A percentile compares a stretch with the other conserved stretches of the same genome.
phyloP scores from a whole-genome alignment of 495 filamentous ascomycete genomes.

The Penicillium longicatenatum region DNA sequence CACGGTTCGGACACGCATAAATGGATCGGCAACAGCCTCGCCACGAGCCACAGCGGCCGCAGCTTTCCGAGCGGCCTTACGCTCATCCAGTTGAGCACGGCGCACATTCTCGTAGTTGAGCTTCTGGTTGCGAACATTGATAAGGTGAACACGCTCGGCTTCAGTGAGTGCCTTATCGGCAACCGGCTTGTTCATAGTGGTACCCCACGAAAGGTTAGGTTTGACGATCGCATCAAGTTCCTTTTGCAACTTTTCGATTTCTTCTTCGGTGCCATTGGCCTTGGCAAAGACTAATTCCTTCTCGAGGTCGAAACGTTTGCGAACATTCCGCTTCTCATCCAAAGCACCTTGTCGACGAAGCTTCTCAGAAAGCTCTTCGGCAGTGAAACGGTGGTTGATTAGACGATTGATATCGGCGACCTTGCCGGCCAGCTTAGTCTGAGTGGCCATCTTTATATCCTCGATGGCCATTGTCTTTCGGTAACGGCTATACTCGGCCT shows the following conservation, averaged over 20 bases:
- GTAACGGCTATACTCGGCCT: conserved; percentile 84
- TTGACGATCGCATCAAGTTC: conserved; percentile 68
- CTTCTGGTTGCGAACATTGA: conserved; percentile 78
- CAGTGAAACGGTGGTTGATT: conserved; percentile 75
- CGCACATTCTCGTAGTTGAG: conserved; percentile 80
- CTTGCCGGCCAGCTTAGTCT: conserved; percentile 64
- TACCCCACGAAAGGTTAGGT: conserved; percentile 70
- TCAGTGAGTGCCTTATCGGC: conserved; percentile 48
- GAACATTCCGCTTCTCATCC: conserved; percentile 59
- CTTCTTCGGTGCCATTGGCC: conserved; percentile 60
- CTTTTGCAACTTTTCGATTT: conserved; percentile 60
- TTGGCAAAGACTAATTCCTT: conserved; percentile 66
- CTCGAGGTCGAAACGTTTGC: conserved; percentile 63
- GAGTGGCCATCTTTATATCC: conserved; percentile 68
- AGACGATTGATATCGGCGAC: conserved; percentile 79
- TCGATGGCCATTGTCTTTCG: conserved; percentile 72
- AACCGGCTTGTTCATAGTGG: conserved; percentile 51
- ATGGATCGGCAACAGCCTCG: conserved; percentile 53
- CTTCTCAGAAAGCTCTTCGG: conserved; percentile 75
- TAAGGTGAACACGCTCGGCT: conserved; percentile 72
- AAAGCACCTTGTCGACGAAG: conserved; percentile 66
- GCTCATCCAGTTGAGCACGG: conserved; percentile 80
- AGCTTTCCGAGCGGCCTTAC: conserved; percentile 60
- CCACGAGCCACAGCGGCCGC: conserved; percentile 58
- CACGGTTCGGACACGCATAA: conserved; percentile 61